Base-by-base conservation (phyloP, 176 grass and related monocot species). In the Oryza meridionalis region DNA sequence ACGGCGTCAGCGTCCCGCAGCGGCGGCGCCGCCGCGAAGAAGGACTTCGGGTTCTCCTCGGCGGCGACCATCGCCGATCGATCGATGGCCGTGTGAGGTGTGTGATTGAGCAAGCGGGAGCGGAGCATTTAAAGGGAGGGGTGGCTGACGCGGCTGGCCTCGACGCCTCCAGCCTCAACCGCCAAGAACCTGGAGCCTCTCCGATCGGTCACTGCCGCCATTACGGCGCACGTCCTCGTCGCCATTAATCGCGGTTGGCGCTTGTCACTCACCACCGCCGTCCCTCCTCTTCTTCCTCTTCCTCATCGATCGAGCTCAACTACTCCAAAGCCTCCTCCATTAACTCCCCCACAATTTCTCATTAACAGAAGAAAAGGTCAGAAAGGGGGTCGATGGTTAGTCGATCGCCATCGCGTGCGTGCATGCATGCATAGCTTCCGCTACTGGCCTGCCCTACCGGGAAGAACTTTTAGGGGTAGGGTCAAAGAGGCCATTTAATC, bases 11-110 rank as follows among this genome's bases (percentile, higher is more conserved):
- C 86, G 68, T 91, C 76, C 43, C 69, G 79, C 42, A 91, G 82
- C 67, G 92, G 82, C 26, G 92, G 92, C 51, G 92, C 90, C 9
- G 81, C 14, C 22, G 76, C 70, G 74, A 94, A 94, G 87, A 94
- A 94, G 46, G 73, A 85, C 24, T 94, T 78, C 4, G 73, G 78
- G 61, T 86, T 21, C 19, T 58, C 84, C 67, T 78, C 73, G 2
- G 67, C 55, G 4, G 59, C 84, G 73, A 82, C 73, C 84, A 90
- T 90, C 27, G 21, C 12, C 13, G 27, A 29, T 58, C 53, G 25
- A 19, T 62, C 15, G 84, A 33, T 27, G n/a, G n/a, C n/a, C n/a
- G n/a, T n/a, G n/a, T n/a, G n/a, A n/a, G n/a, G n/a, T n/a, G 55
- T 61, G 55, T 79, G 19, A 33, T 9, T 27, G 77, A 53, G 12